phyloP scores from a whole-genome alignment of 2,329 filamentous ascomycete genomes.

The Aspergillus proliferans region DNA sequence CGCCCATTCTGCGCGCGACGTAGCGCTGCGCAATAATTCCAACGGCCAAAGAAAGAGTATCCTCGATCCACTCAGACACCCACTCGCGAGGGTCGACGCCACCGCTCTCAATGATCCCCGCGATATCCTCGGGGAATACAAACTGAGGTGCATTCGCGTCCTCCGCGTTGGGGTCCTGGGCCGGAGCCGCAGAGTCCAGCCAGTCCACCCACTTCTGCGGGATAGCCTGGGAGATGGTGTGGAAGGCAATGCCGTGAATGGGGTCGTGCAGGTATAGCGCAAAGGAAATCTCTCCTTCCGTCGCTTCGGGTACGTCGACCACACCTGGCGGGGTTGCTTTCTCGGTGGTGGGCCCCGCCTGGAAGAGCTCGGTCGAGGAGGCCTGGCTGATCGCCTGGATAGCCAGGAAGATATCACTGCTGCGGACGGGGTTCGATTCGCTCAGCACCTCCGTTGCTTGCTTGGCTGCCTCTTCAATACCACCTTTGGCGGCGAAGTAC shows the following conservation, averaged over 20 bases:
- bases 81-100: slow-evolving; percentile 90
- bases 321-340: slow-evolving; percentile 25
- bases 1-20: slow-evolving; percentile 90
- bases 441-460: slow-evolving; percentile 72
- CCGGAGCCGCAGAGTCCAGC: slow-evolving; percentile 65
- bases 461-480: slow-evolving; percentile 71
- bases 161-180: slow-evolving; percentile 35
- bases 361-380: slow-evolving; percentile 62
- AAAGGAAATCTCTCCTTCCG: slow-evolving; percentile 61
- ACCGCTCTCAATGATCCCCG: slow-evolving; percentile 67
- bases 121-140: slow-evolving; percentile 70
- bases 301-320: slow-evolving; percentile 30
- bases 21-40: slow-evolving; percentile 91
- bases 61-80: slow-evolving; percentile 96
- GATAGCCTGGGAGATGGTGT: slow-evolving; percentile 72
- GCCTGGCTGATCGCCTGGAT: slow-evolving; percentile 76
- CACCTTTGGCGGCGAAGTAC: slow-evolving; percentile 72
- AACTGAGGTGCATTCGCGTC: slow-evolving; percentile 25
- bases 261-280: slow-evolving; percentile 79
- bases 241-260: slow-evolving; percentile 83
- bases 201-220: slow-evolving; percentile 83
- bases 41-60: slow-evolving; percentile 68
- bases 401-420: slow-evolving; percentile 90
- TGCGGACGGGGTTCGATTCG: slow-evolving; percentile 83
- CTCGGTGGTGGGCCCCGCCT: slow-evolving; percentile 45